phyloP scores from a whole-genome alignment of 345 rosid species.

The Hypericum androsaemum region DNA sequence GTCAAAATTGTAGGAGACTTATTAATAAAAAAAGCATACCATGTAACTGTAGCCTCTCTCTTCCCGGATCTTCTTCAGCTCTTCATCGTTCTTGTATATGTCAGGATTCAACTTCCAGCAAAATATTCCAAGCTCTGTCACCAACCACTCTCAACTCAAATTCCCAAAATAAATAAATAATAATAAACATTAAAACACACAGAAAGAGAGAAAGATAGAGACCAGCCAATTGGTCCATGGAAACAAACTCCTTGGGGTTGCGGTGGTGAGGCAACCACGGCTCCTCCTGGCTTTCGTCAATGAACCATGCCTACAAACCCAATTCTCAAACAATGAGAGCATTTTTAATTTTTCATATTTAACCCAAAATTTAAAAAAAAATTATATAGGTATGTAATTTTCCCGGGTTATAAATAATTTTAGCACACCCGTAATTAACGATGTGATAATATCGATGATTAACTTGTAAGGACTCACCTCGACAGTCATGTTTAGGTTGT shows the following conservation, averaged over 20 bases:
- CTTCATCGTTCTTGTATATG: conserved; percentile 58
- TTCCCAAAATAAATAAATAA: background rate
- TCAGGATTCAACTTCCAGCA: conserved; percentile 72
- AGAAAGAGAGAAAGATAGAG: background rate
- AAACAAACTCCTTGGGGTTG: conserved; percentile 33
- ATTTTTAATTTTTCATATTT: too few relatives aligned
- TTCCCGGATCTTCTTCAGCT: conserved; percentile 53
- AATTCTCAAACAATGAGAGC: too few relatives aligned
- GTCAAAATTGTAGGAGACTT: too few relatives aligned
- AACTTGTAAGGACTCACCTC: too few relatives aligned
- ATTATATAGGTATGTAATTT: too few relatives aligned
- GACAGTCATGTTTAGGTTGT: too few relatives aligned
- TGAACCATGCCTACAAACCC: conserved; percentile 49
- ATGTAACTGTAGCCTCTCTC: conserved; percentile 75
- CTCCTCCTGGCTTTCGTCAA: conserved; percentile 45
- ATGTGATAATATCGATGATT: too few relatives aligned
- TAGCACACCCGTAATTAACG: too few relatives aligned
- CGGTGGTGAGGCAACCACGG: conserved; percentile 45
- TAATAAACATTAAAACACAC: background rate
- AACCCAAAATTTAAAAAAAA: too few relatives aligned
- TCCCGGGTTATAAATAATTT: too few relatives aligned
- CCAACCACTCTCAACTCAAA: background rate
- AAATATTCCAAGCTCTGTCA: conserved; percentile 61
- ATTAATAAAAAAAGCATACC: conserved; percentile 27
- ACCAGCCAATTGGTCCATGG: conserved; percentile 43